Evolutionary conservation across 768 basidiomycete genomes (phyloP).

Genomic region (Podaxis sp.): DNA sequence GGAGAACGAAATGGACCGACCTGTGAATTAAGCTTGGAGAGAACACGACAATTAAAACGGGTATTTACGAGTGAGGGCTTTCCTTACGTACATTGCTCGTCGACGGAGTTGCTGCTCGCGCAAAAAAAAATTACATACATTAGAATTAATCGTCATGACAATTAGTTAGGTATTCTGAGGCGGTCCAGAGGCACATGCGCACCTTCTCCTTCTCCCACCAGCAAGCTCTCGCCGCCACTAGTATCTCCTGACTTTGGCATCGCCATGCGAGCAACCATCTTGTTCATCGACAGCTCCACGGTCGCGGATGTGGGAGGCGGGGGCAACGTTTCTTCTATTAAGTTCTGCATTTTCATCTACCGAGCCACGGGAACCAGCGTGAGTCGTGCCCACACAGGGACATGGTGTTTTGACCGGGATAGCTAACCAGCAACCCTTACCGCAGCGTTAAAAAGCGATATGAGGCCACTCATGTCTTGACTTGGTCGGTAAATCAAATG

Average conservation of each 20-base stretch:
- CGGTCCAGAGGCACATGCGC: not conserved
- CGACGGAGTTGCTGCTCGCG: not conserved
- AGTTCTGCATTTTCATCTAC: slow-evolving; percentile 36
- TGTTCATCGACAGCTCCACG: not conserved
- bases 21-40: slow-evolving; percentile 10
- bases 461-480: slow-evolving; percentile 42
- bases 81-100: slow-evolving; percentile 11
- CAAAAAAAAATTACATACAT: slow-evolving; percentile 4
- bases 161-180: slow-evolving; percentile 6
- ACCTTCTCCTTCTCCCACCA: slow-evolving; percentile 4
- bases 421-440: slow-evolving; percentile 23
- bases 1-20: slow-evolving; percentile 8
- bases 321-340: slow-evolving; percentile 26
- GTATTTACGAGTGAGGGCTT: not conserved
- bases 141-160: slow-evolving; percentile 8
- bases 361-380: slow-evolving; percentile 15
- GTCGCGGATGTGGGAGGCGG: not conserved
- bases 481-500: slow-evolving; percentile 51
- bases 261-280: slow-evolving; percentile 1
- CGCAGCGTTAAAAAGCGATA: slow-evolving; percentile 42
- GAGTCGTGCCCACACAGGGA: slow-evolving; percentile 6
- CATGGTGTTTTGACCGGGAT: slow-evolving; percentile 8
- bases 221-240: not conserved
- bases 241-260: not conserved
- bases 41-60: not conserved